Evolutionary conservation across 257 asterid genomes (phyloP).

Genomic region (Dorcoceras hygrometricum): DNA sequence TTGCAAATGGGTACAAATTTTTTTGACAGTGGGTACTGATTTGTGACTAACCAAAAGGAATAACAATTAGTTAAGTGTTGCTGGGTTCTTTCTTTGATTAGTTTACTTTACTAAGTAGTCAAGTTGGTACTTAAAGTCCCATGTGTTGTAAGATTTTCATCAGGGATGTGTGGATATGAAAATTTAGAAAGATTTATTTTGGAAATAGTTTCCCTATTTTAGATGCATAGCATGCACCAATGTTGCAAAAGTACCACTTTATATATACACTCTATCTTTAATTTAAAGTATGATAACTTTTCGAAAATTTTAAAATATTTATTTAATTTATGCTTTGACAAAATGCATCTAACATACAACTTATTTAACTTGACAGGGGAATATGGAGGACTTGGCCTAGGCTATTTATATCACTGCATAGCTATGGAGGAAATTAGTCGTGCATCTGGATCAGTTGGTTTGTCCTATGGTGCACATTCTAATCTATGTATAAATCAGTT

Average conservation of each 20-base stretch:
- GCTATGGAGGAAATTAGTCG: conserved; percentile 99
- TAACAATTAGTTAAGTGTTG: background rate
- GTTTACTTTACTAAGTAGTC: background rate
- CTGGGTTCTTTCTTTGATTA: background rate
- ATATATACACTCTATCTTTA: too few relatives aligned
- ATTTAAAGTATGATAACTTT: too few relatives aligned
- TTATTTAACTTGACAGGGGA: conserved; percentile 51
- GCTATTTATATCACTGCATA: conserved; percentile 94
- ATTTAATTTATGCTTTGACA: conserved; percentile 18
- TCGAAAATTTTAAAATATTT: background rate
- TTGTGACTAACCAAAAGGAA: background rate
- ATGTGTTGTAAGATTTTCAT: background rate
- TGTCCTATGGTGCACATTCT: conserved; percentile 97
- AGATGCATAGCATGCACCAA: background rate
- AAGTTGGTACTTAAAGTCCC: background rate
- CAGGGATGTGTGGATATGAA: background rate
- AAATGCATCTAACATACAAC: conserved; percentile 22
- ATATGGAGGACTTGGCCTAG: conserved; percentile 99
- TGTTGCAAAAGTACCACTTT: background rate
- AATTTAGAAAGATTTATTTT: background rate
- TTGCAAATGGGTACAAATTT: background rate
- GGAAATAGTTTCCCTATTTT: background rate
- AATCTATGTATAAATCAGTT: conserved; percentile 89
- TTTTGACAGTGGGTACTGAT: background rate
- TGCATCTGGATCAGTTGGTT: conserved; percentile 98